Evolutionary conservation across 306 rosid species (phyloP).

Genomic region (Glycine soja): DNA sequence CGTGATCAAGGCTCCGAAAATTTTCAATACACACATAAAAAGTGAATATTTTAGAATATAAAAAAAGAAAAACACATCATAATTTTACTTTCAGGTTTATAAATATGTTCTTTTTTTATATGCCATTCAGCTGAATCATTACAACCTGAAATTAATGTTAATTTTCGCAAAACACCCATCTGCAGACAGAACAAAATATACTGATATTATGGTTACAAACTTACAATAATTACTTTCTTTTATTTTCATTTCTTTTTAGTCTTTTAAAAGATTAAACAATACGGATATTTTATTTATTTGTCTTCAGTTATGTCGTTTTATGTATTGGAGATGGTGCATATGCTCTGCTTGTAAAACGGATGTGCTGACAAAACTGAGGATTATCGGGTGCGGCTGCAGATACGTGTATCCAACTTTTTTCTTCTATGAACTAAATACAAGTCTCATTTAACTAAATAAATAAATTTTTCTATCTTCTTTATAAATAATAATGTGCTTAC

Average conservation of each 20-base stretch:
- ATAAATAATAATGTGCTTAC: neutral
- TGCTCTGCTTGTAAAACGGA: slow-evolving; percentile 18
- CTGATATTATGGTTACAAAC: neutral
- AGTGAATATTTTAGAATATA: neutral
- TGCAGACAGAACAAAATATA: neutral
- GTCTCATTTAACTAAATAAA: neutral
- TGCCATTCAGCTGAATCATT: neutral
- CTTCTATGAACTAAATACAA: neutral
- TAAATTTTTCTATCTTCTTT: neutral
- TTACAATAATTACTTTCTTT: no score
- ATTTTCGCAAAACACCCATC: neutral
- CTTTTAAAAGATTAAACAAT: neutral
- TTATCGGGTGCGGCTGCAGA: neutral
- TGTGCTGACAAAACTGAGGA: neutral
- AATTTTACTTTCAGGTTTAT: neutral
- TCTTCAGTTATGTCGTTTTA: neutral
- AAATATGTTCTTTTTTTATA: neutral
- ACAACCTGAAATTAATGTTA: neutral
- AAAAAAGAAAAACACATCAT: neutral
- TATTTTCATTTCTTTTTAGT: neutral
- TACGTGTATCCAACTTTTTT: slow-evolving; percentile 9
- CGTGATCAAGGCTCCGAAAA: neutral
- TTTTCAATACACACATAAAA: neutral
- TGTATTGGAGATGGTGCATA: slow-evolving; percentile 2
- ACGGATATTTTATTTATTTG: neutral